Conservation (phyloP, 1,139 yeast genomes). For the Kluyveromyces sp. region DNA sequence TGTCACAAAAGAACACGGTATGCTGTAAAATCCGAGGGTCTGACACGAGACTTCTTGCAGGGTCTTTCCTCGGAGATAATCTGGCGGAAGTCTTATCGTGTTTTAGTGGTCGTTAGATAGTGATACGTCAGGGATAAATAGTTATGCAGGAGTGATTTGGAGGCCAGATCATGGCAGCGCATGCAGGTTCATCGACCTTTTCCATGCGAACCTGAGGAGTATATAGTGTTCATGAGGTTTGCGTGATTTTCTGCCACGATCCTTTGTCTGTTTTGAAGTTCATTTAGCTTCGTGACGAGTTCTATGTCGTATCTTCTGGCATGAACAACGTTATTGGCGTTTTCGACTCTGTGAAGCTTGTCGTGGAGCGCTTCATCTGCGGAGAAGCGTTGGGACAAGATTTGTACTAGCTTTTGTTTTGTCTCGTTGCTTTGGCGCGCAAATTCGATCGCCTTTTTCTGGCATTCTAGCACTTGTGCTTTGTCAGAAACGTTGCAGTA, state of each 20-base stretch:
- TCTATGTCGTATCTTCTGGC: constrained; percentile 20
- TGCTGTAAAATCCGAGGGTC: too few relatives aligned
- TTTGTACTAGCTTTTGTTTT: constrained; percentile 15
- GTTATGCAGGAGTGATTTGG: too few relatives aligned
- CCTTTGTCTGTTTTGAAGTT: constrained; percentile 23
- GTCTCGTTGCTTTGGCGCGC: constrained; percentile 16
- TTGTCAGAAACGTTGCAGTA: constrained; percentile 15
- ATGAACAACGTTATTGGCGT: constrained; percentile 15
- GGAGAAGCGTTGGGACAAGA: constrained; percentile 16
- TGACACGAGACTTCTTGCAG: too few relatives aligned
- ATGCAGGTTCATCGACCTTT: too few relatives aligned
- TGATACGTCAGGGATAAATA: too few relatives aligned
- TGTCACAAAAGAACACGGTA: too few relatives aligned
- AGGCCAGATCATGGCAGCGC: too few relatives aligned
- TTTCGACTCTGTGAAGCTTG: constrained; percentile 20
- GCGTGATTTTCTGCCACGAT: constrained; percentile 22
- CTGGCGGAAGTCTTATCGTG: too few relatives aligned
- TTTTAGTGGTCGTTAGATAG: background rate
- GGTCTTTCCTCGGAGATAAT: too few relatives aligned
- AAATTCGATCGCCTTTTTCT: constrained; percentile 16
- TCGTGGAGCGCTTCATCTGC: constrained; percentile 19
- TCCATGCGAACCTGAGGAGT: constrained; percentile 11
- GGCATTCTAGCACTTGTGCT: constrained; percentile 17
- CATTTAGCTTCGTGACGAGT: constrained; percentile 19
- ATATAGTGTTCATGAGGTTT: constrained; percentile 15